phyloP scores from a whole-genome alignment of 2,329 filamentous ascomycete genomes.

The Ceratocystis colombiana region DNA sequence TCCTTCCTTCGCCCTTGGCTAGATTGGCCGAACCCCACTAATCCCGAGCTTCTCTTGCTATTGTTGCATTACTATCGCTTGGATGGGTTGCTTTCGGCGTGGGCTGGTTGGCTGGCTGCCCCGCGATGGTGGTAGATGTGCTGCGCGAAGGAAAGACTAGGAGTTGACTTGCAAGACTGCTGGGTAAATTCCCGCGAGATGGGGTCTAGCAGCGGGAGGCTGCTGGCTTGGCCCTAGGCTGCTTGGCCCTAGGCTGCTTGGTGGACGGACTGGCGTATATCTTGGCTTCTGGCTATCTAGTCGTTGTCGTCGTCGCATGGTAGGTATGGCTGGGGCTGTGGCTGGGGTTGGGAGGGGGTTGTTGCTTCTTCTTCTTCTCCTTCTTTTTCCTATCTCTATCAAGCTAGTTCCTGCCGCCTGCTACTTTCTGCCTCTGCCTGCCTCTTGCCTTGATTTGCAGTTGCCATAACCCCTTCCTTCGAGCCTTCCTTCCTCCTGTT shows the following conservation, averaged over 20 bases:
- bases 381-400: not conserved
- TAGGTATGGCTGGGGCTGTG: too few relatives aligned
- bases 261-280: not conserved
- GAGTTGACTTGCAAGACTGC: too few relatives aligned
- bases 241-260: not conserved
- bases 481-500: not conserved
- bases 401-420: not conserved
- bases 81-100: not conserved
- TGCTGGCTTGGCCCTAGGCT: not conserved
- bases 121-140: too few relatives aligned
- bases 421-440: not conserved
- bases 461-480: not conserved
- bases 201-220: not conserved
- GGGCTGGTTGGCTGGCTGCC: too few relatives aligned
- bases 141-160: too few relatives aligned
- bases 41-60: slow-evolving; percentile 1
- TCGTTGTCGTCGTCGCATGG: too few relatives aligned
- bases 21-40: slow-evolving; percentile 13
- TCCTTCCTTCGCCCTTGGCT: not conserved
- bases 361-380: not conserved
- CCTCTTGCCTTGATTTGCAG: not conserved
- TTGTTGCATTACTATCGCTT: not conserved
- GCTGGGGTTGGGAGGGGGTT: not conserved
- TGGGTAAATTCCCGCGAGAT: too few relatives aligned
- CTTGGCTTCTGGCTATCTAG: too few relatives aligned